Base-by-base conservation (phyloP, 106 monocot species). In the Hemerocallis citrina region DNA sequence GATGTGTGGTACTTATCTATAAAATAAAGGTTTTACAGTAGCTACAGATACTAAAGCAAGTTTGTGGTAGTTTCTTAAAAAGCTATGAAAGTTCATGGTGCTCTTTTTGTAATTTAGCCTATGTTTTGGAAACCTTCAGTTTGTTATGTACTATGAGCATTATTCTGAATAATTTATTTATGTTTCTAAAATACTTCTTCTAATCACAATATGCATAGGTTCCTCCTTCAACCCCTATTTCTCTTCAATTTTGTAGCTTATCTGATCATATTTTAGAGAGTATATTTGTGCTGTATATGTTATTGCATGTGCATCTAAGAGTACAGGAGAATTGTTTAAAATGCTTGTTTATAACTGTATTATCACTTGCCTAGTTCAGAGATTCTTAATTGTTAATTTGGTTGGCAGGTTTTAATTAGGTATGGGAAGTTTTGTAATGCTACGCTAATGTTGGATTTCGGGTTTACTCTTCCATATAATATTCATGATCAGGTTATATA, bases 331-430 rank as follows among this genome's bases (percentile, higher is more conserved):
- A n/a, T n/a, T 10, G 24, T 1, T 12, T 59, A 36, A n/a, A 57
- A n/a, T 48, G 27, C 50, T 50, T 50, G 11, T 50, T 33, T 33
- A 16, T 57, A 11, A 31, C 36, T n/a, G 57, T 57, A 34, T 57
- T 20, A 57, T 34, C 4, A 56, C 34, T 57, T 57, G 24, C 17
- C 20, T 57, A 33, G 17, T 34, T 17, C 5, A 56, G 17, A 34
- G 9, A 16, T 56, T 16, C 8, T 25, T 27, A 12, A 57, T 57
- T 33, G 35, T 17, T n/a, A 68, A 52, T 75, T 74, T 34, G n/a
- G n/a, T n/a, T n/a, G n/a, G n/a, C 77, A 94, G 93, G 93, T 94
- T 62, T 42, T 85, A 67, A 89, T 94, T 64, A 85, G 93, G 71
- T 94, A 94, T 66, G 93, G 93, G 33, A 94, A 78, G 57, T 85